phyloP scores from a whole-genome alignment of 2,329 filamentous ascomycete species.

The Pestalotiopsis sp. region DNA sequence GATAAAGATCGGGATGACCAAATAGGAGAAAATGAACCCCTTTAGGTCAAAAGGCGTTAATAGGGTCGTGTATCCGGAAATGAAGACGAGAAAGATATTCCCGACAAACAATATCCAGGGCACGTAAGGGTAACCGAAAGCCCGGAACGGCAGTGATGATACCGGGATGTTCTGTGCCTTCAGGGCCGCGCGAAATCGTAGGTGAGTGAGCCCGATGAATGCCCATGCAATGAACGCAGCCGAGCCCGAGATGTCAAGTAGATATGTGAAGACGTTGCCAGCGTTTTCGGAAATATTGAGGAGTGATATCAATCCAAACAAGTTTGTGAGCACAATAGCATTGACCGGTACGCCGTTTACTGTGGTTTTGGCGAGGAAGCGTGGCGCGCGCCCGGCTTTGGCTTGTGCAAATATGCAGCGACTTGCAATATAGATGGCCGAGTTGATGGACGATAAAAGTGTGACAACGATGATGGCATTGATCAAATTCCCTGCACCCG shows the following conservation, averaged over 20 bases:
- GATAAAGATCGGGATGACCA: constrained; percentile 27
- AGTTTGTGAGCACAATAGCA: constrained; percentile 28
- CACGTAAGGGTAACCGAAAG: constrained; percentile 23
- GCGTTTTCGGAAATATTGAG: constrained; percentile 30
- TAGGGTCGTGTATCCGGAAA: constrained; percentile 28
- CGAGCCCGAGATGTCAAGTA: constrained; percentile 27
- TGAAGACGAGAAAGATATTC: constrained; percentile 27
- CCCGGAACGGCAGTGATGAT: constrained; percentile 22
- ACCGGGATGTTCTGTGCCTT: constrained; percentile 20
- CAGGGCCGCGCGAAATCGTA: constrained; percentile 27
- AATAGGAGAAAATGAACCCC: constrained; percentile 27
- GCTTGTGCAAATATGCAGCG: constrained; percentile 28
- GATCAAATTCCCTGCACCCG: constrained; percentile 26
- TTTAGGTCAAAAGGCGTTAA: constrained; percentile 23
- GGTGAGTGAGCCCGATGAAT: constrained; percentile 29
- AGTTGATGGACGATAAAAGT: constrained; percentile 33
- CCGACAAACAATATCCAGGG: constrained; percentile 26
- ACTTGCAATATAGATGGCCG: constrained; percentile 20
- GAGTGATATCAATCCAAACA: constrained; percentile 28
- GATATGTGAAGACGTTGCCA: constrained; percentile 27
- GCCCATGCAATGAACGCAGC: constrained; percentile 31
- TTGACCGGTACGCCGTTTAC: constrained; percentile 26
- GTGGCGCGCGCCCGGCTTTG: constrained; percentile 24
- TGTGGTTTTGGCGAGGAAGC: constrained; percentile 27
- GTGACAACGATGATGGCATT: constrained; percentile 36